Conservation (phyloP, 2,329 filamentous ascomycete genomes). For the Sporothrix luriei region DNA sequence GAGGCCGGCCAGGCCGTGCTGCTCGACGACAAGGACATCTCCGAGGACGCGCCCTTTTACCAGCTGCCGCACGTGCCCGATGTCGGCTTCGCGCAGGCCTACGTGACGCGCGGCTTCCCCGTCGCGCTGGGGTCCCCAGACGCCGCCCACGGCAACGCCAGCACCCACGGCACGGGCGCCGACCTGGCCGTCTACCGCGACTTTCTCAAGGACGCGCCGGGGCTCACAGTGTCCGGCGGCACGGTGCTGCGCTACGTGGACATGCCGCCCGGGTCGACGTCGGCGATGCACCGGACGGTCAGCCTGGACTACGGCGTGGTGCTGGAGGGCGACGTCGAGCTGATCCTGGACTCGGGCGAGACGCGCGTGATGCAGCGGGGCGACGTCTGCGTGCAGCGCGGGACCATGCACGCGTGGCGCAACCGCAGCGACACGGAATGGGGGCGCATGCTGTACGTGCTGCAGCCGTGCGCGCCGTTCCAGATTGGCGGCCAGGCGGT, state of each 20-base stretch:
- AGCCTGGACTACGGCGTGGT: conserved; percentile 2
- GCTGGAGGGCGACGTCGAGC: not conserved
- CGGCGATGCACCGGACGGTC: conserved; percentile 5
- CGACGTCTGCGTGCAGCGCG: conserved; percentile 8
- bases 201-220: not conserved
- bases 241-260: conserved; percentile 8
- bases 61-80: not conserved
- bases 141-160: not conserved
- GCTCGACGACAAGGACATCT: not conserved
- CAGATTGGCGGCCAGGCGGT: not conserved
- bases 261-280: not conserved
- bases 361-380: not conserved
- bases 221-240: not conserved
- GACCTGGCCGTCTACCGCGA: not conserved
- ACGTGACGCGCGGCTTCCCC: not conserved
- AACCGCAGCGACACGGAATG: not conserved
- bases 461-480: conserved; percentile 4
- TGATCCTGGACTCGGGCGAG: not conserved
- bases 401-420: conserved; percentile 8
- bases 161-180: not conserved
- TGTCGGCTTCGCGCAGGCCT: conserved; percentile 5
- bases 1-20: not conserved
- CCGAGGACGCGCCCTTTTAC: not conserved
- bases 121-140: not conserved
- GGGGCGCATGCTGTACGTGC: conserved; percentile 10